Evolutionary conservation across 2,329 filamentous ascomycete species (phyloP), one percentile per base, ranked within the genome.

Genomic region (Curvularia hawaiiensis): DNA sequence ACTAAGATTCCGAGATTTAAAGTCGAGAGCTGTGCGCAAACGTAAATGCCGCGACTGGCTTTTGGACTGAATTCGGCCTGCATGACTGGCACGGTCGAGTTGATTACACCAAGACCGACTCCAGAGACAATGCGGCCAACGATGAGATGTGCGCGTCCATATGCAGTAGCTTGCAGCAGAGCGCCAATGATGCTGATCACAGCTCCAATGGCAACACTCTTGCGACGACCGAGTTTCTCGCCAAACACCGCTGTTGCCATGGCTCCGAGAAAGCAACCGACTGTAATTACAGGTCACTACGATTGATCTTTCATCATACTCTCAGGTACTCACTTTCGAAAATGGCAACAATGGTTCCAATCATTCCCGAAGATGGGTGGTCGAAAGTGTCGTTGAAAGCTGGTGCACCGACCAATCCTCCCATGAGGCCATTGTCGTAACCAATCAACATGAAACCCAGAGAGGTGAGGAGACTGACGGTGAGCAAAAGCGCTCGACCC

Each of bases 391-490:
- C 61, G 62, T 10, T 84, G 66, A 89, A 90, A n/a, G 80, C 79
- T 22, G 83, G 78, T 69, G 92, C 83, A 8, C 88, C 90, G 52
- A 92, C 78, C 61, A 92, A 85, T 26, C 68, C 68, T 4, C 64
- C 88, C 82, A 90, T 91, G n/a, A 90, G 87, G 66, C 89, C 88
- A 59, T 78, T 68, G 69, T 91, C 88, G 85, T 83, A 84, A 31
- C 83, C 83, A 59, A 65, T 63, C 5, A 65, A 39, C 63, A 65
- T 65, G 49, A 84, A 81, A 14, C 63, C 61, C 16, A 64, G 53
- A 10, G 61, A 65, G 26, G 61, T 65, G 30, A 65, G 31, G 26
- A 63, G 41, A 56, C 59, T 65, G 50, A 65, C 50, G 4, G 63
- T 63, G 50, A 65, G 55, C 63, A 63, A 56, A 38, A 65, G 55